Evolutionary conservation across 2,329 filamentous ascomycete genomes (phyloP).

Genomic region (Sarocladium brachiariae): DNA sequence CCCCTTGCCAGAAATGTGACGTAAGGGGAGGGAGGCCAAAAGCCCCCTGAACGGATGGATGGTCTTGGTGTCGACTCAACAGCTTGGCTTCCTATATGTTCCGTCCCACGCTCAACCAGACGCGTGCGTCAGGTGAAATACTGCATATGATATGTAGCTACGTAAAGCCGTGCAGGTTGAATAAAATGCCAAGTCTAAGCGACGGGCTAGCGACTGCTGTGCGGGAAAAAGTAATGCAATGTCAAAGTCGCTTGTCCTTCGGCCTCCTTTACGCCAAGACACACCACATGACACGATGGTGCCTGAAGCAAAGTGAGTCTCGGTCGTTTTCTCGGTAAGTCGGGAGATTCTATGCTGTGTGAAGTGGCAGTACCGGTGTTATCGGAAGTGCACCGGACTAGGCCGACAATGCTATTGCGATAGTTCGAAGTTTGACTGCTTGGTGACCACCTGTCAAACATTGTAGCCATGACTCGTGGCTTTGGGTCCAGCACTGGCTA

Average conservation of each 20-base stretch:
- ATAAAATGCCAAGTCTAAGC: not conserved
- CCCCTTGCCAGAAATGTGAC: not conserved
- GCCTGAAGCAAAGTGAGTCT: not conserved
- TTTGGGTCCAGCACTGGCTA: not conserved
- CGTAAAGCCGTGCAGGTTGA: too few species aligned
- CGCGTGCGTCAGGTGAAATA: too few species aligned
- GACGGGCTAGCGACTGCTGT: not conserved
- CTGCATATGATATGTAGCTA: too few species aligned
- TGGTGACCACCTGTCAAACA: not conserved
- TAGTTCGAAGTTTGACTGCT: not conserved
- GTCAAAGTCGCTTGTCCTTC: not conserved
- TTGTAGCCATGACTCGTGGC: slow-evolving; percentile 6
- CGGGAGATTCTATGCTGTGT: not conserved
- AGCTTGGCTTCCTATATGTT: not conserved
- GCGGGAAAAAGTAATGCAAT: not conserved
- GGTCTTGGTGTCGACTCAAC: not conserved
- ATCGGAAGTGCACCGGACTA: not conserved
- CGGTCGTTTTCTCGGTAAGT: not conserved
- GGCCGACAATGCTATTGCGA: not conserved
- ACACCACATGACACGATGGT: not conserved
- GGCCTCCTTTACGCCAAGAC: not conserved
- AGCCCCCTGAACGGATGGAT: too few species aligned
- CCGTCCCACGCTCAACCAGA: not conserved
- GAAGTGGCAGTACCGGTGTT: not conserved
- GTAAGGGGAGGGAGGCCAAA: not conserved